A percentile compares a stretch with the other conserved stretches of the same genome.
phyloP scores from a whole-genome alignment of 2,329 filamentous ascomycete species.

The Monilinia laxa region DNA sequence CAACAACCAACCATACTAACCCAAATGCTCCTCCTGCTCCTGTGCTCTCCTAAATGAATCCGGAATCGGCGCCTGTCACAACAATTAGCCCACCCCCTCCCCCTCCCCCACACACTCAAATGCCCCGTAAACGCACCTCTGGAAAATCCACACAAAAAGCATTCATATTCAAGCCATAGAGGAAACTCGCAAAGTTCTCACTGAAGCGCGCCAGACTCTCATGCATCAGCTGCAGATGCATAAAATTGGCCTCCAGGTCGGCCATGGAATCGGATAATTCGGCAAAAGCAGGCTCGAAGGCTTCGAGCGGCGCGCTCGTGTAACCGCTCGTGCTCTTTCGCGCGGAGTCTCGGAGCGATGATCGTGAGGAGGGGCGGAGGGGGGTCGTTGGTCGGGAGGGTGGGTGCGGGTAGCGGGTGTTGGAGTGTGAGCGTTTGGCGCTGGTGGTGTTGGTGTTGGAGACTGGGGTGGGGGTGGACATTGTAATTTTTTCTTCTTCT shows the following conservation, averaged over 20 bases:
- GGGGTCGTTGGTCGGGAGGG: conserved; percentile 76
- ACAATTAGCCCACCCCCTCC: conserved; percentile 8
- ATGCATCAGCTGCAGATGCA: conserved; percentile 96
- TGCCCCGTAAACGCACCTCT: conserved; percentile 60
- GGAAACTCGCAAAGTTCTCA: conserved; percentile 91
- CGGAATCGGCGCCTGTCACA: conserved; percentile 69
- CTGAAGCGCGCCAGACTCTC: conserved; percentile 90
- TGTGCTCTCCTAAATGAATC: conserved; percentile 76
- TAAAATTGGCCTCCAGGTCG: conserved; percentile 94
- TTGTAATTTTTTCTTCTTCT: conserved; percentile 15
- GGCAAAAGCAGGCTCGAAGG: conserved; percentile 85
- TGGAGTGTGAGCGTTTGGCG: conserved; percentile 36
- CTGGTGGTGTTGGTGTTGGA: conserved; percentile 33
- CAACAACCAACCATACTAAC: conserved; percentile 36
- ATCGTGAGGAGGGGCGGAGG: conserved; percentile 83
- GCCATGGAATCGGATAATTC: conserved; percentile 93
- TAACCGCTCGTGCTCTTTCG: conserved; percentile 53
- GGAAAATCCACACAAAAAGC: conserved; percentile 98
- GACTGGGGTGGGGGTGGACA: conserved; percentile 37
- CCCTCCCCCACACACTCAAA: neutral
- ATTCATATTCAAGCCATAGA: conserved; percentile 98
- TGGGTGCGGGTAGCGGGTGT: conserved; percentile 30
- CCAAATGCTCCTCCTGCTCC: conserved; percentile 53
- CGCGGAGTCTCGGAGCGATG: conserved; percentile 74
- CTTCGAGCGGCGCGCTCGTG: conserved; percentile 68